These are phyloP conservation scores for Pleodorina starrii DNA, from an alignment of 139 green algal genomes.

Conservation along the genomic window DNA sequence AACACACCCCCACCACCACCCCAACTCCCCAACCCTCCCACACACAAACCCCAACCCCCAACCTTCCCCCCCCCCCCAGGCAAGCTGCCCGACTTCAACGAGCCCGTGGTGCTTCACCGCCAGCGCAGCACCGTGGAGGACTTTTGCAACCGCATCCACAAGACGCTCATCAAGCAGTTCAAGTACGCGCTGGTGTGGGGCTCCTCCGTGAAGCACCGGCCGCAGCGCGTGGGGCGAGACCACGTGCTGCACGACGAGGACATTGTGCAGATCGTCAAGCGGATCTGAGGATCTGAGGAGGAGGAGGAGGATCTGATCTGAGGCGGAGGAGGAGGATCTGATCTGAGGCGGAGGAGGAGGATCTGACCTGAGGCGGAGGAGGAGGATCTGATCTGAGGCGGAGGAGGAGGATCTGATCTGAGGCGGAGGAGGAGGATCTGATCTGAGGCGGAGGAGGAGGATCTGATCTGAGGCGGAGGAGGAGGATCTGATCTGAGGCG, in stretches of 20 bases:
- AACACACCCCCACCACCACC: no score
- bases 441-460: no score
- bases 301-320: no score
- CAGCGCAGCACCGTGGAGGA: slow-evolving; percentile 89
- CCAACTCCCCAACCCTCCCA: background rate
- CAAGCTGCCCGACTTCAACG: slow-evolving; percentile 96
- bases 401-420: no score
- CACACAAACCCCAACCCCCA: background rate
- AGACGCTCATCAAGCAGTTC: slow-evolving; percentile 93
- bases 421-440: no score
- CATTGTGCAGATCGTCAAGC: slow-evolving; percentile 97
- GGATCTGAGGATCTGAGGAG: slow-evolving; percentile 75
- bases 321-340: no score
- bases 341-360: no score
- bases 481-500: no score
- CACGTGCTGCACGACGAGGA: slow-evolving; percentile 96
- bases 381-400: no score
- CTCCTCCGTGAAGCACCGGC: slow-evolving; percentile 89
- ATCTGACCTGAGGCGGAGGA: no score
- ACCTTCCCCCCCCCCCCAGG: slow-evolving; percentile 44
- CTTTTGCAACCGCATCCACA: slow-evolving; percentile 94
- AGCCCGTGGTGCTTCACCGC: slow-evolving; percentile 92
- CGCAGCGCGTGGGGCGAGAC: slow-evolving; percentile 96
- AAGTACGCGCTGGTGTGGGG: slow-evolving; percentile 97
- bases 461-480: no score